Evolutionary conservation across 371 early-diverging fungal species (phyloP), one percentile per base, ranked within the genome.

Genomic region (Sporodiniella umbellata): DNA sequence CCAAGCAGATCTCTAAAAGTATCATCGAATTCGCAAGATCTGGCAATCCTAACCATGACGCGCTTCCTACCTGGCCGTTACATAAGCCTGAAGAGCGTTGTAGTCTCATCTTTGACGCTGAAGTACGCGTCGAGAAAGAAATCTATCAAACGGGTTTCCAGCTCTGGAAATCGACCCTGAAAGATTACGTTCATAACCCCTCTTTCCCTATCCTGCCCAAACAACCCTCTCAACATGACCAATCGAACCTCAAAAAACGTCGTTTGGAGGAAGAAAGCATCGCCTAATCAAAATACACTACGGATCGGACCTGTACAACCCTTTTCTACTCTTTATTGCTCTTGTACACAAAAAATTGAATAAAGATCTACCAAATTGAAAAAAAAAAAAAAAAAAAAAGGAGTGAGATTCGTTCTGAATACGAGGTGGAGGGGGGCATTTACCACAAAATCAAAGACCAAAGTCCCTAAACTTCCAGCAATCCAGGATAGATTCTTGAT

Each of bases 371-470:
- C n/a, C n/a, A 8, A 18, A 26, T 5, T 26, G 33, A 48, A 7
- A 42, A 49, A 51, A 7, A 11, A 12, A 12, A 21, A 18, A 21
- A 18, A 31, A 4, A 26, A 10, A 48, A 3, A 10, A 44, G 43
- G 14, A 23, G 1, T 38, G 5, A 25, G 6, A 26, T 22, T 18
- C 12, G 8, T 28, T 11, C 75, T 75, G n/a, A n/a, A n/a, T n/a
- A n/a, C n/a, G n/a, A n/a, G n/a, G n/a, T n/a, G n/a, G n/a, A n/a
- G n/a, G n/a, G n/a, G n/a, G n/a, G n/a, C n/a, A n/a, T n/a, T n/a
- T 74, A 75, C 80, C 30, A 70, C 63, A 55, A 75, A 70, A 35
- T 82, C 83, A 68, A 82, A 76, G 17, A 75, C 23, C n/a, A 82
- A 51, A 3, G 80, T 79, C 6, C 76, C 75, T 21, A 66, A 50